Percentiles rank a stretch among this genome's conserved stretches.
Conservation (phyloP, 768 basidiomycete genomes). For the Rhodotorula paludigena region DNA sequence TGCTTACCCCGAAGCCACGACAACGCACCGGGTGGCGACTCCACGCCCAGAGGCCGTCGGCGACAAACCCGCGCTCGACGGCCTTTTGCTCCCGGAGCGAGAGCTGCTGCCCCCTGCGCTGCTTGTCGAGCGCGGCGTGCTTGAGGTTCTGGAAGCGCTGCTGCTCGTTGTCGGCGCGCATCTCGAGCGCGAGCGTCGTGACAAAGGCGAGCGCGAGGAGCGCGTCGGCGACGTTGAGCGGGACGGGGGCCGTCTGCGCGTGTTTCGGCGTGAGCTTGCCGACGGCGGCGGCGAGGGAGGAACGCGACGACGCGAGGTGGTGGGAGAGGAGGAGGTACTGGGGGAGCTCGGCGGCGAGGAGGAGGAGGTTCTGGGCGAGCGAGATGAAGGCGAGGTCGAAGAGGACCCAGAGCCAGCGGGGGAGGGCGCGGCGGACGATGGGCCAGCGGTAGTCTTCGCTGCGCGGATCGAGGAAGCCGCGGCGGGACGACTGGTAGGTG, state of each 20-base stretch:
- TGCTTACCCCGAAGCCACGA: neutral
- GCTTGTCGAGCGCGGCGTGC: constrained; percentile 53
- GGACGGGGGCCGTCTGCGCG: constrained; percentile 55
- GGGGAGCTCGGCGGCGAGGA: constrained; percentile 58
- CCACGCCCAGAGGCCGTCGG: constrained; percentile 78
- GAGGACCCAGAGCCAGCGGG: constrained; percentile 58
- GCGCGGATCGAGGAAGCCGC: constrained; percentile 68
- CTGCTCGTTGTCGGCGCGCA: constrained; percentile 86
- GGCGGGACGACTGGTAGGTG: constrained; percentile 73
- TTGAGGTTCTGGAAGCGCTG: constrained; percentile 63
- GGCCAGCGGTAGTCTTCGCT: constrained; percentile 90
- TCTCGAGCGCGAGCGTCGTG: constrained; percentile 62
- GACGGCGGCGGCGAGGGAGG: constrained; percentile 30
- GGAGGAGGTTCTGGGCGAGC: constrained; percentile 70
- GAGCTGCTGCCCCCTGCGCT: constrained; percentile 61
- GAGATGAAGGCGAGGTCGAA: constrained; percentile 50
- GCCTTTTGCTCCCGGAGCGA: constrained; percentile 55
- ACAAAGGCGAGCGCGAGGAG: constrained; percentile 60
- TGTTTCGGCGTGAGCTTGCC: constrained; percentile 53
- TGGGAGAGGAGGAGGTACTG: constrained; percentile 47
- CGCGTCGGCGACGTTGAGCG: constrained; percentile 60
- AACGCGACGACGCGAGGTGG: constrained; percentile 29
- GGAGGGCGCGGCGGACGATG: constrained; percentile 61
- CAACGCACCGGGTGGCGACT: constrained; percentile 67
- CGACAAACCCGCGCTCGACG: constrained; percentile 73